These are phyloP conservation scores for Penicillium rolfsii DNA, from an alignment of 2,329 filamentous ascomycete genomes.

Conservation along the genomic window DNA sequence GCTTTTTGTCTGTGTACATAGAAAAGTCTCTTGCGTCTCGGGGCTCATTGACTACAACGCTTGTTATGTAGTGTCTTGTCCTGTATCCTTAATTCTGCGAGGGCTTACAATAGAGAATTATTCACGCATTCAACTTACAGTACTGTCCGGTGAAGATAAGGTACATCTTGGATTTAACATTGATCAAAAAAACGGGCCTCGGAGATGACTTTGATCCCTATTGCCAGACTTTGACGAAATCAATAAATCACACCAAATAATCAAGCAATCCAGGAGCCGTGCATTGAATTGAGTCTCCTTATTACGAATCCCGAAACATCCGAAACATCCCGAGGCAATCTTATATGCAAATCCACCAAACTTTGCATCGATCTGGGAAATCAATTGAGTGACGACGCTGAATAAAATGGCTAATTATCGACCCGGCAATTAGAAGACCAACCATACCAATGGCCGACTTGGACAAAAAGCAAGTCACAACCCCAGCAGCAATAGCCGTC, in stretches of 20 bases:
- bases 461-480: slow-evolving; percentile 9
- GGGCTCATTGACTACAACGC: slow-evolving; percentile 34
- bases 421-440: slow-evolving; percentile 18
- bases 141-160: not conserved
- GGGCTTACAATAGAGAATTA: slow-evolving; percentile 35
- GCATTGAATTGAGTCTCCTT: no score
- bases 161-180: not conserved
- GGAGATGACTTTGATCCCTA: not conserved
- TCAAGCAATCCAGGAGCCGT: not conserved
- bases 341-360: not conserved
- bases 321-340: not conserved
- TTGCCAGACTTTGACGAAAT: not conserved
- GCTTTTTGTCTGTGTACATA: slow-evolving; percentile 46
- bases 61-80: slow-evolving; percentile 28
- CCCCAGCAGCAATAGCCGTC: slow-evolving; percentile 15
- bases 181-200: not conserved
- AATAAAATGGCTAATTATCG: slow-evolving; percentile 22
- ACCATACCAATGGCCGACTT: slow-evolving; percentile 20
- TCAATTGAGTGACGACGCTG: not conserved
- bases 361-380: not conserved
- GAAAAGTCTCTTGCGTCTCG: slow-evolving; percentile 43
- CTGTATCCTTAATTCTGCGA: slow-evolving; percentile 37
- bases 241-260: not conserved
- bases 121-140: slow-evolving; percentile 14
- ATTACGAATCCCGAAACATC: not conserved